phyloP scores from a whole-genome alignment of 192 early-diverging fungal genomes.

The Coemansia sp. region DNA sequence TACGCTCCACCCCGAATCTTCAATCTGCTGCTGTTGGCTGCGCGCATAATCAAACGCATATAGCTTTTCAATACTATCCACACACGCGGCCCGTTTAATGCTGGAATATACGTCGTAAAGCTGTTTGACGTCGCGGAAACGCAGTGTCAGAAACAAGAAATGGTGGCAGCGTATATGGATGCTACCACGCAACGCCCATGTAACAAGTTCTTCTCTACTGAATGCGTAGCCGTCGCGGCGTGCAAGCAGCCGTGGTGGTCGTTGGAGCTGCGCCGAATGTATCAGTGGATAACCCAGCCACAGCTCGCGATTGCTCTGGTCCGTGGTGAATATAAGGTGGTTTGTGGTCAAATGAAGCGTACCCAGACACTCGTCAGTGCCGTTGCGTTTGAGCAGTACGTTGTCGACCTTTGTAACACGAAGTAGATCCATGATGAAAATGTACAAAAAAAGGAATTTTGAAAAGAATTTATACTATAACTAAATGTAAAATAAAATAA shows the following conservation, averaged over 20 bases:
- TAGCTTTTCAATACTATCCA: conserved; percentile 70
- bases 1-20: conserved; percentile 63
- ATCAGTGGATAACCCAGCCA: conserved; percentile 86
- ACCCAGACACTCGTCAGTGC: conserved; percentile 25
- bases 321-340: conserved; percentile 70
- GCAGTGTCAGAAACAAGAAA: conserved; percentile 76
- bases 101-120: conserved; percentile 75
- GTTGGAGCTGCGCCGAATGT: conserved; percentile 65
- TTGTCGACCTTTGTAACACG: conserved; percentile 33
- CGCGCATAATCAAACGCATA: conserved; percentile 74
- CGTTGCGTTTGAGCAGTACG: conserved; percentile 41
- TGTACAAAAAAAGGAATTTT: background rate
- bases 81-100: conserved; percentile 80
- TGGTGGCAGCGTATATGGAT: conserved; percentile 77
- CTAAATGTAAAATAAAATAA: conserved; percentile 1
- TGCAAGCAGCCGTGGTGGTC: conserved; percentile 26
- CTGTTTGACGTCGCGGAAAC: conserved; percentile 66
- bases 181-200: conserved; percentile 28
- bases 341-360: conserved; percentile 76
- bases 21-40: conserved; percentile 25
- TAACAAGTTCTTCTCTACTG: conserved; percentile 16
- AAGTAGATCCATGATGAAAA: conserved; percentile 32
- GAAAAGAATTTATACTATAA: conserved; percentile 3
- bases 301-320: conserved; percentile 10
- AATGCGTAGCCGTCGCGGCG: background rate